Percentiles rank a stretch among this genome's conserved stretches.
Evolutionary conservation across 2,329 filamentous ascomycete genomes (phyloP).

Genomic region (Fusarium paranaense): DNA sequence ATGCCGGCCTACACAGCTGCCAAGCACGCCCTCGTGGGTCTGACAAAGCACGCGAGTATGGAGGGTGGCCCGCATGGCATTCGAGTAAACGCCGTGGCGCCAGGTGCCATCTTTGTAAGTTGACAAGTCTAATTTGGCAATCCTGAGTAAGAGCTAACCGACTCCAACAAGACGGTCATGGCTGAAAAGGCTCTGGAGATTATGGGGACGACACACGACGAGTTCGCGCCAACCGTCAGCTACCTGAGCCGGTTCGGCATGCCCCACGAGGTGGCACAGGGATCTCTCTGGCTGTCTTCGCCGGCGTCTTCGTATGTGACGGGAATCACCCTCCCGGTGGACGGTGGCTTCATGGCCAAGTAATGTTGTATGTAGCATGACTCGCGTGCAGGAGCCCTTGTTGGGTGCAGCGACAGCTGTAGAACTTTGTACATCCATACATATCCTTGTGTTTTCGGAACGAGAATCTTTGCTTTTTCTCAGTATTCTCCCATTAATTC

Average conservation of each 20-base stretch:
- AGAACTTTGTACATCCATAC: background rate
- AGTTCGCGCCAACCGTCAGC: constrained; percentile 29
- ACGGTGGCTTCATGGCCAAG: constrained; percentile 24
- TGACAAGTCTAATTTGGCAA: background rate
- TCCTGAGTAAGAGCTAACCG: background rate
- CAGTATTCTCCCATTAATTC: background rate
- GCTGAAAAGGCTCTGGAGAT: constrained; percentile 27
- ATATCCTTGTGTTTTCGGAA: background rate
- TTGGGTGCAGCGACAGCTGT: background rate
- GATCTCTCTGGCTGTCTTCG: constrained; percentile 24
- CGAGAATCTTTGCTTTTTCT: background rate
- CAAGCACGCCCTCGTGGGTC: constrained; percentile 54
- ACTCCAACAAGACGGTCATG: constrained; percentile 26
- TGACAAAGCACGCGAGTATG: constrained; percentile 53
- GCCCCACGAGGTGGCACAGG: constrained; percentile 28
- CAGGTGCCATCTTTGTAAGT: constrained; percentile 35
- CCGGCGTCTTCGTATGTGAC: constrained; percentile 25
- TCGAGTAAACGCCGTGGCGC: constrained; percentile 37
- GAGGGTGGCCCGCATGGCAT: constrained; percentile 48
- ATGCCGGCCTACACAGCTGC: constrained; percentile 48
- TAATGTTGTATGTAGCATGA: constrained; percentile 4
- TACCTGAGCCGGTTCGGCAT: constrained; percentile 28
- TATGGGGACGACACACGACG: constrained; percentile 34
- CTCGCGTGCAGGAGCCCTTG: background rate
- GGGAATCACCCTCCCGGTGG: constrained; percentile 22